Conservation (phyloP, 2,329 filamentous ascomycete species). For the Bretziella fagacearum region DNA sequence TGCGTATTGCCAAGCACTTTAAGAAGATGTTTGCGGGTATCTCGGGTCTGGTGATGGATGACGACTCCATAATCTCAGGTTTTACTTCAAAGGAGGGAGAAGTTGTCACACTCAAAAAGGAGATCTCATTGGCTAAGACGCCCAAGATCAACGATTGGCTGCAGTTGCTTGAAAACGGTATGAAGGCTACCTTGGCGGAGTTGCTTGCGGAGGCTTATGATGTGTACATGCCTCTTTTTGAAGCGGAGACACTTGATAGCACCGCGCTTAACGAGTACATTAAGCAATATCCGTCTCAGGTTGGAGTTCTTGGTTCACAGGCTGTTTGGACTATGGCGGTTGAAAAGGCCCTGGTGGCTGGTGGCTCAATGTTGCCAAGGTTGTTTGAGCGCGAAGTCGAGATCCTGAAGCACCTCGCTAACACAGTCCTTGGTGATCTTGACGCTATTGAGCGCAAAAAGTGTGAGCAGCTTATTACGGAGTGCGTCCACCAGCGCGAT, state of each 20-base stretch:
- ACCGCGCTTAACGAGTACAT: constrained; percentile 65
- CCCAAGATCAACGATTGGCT: constrained; percentile 99
- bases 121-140: constrained; percentile 82
- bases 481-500: constrained; percentile 95
- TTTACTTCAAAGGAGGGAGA: constrained; percentile 95
- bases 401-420: constrained; percentile 69
- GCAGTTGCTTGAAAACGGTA: constrained; percentile 75
- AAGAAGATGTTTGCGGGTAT: constrained; percentile 99
- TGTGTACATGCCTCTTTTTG: constrained; percentile 64
- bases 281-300: constrained; percentile 71
- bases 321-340: constrained; percentile 85
- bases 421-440: constrained; percentile 78
- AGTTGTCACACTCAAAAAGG: constrained; percentile 68
- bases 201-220: constrained; percentile 72
- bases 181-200: constrained; percentile 89
- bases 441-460: constrained; percentile 80
- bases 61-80: constrained; percentile 73
- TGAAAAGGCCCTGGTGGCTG: constrained; percentile 55
- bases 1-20: constrained; percentile 95
- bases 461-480: constrained; percentile 96
- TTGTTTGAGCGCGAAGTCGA: constrained; percentile 72
- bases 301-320: constrained; percentile 88
- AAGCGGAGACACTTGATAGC: constrained; percentile 50
- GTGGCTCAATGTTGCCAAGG: constrained; percentile 47
- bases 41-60: constrained; percentile 77